Evolutionary conservation across 352 stramenopile species (phyloP).

Genomic region (Globisporangium barbulae): DNA sequence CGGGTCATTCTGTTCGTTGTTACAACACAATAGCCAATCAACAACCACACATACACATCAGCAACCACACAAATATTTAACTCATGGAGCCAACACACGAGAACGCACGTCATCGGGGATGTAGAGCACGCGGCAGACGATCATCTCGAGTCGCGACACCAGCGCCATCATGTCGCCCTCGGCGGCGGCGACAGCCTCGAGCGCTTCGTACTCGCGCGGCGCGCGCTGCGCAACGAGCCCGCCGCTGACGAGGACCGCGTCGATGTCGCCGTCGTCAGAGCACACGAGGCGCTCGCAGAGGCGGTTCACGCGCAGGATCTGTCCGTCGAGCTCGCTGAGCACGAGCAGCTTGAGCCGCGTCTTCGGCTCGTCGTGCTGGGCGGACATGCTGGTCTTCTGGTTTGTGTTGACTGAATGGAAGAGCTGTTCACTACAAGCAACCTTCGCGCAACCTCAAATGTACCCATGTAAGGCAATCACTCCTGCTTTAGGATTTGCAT

Average conservation of each 20-base stretch:
- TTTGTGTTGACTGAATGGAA: not conserved
- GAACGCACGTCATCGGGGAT: constrained; percentile 58
- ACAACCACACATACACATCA: not conserved
- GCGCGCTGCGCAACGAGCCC: constrained; percentile 47
- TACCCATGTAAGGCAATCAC: not conserved
- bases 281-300: constrained; percentile 74
- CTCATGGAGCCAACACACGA: not conserved
- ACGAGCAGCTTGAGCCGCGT: constrained; percentile 66
- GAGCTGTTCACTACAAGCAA: not conserved
- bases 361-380: not conserved
- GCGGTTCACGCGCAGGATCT: constrained; percentile 66
- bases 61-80: not conserved
- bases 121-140: constrained; percentile 85
- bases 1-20: constrained; percentile 56
- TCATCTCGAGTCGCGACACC: constrained; percentile 84
- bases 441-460: constrained; percentile 1
- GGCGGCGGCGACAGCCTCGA: constrained; percentile 60
- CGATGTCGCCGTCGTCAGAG: constrained; percentile 59
- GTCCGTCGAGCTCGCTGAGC: constrained; percentile 63
- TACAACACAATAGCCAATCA: not conserved
- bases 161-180: constrained; percentile 90
- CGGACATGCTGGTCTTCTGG: not conserved
- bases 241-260: constrained; percentile 75
- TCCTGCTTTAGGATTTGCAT: not conserved
- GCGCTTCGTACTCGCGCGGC: constrained; percentile 46